Evolutionary conservation across 2,329 filamentous ascomycete genomes (phyloP).

Genomic region (Cladosporium colombiae): DNA sequence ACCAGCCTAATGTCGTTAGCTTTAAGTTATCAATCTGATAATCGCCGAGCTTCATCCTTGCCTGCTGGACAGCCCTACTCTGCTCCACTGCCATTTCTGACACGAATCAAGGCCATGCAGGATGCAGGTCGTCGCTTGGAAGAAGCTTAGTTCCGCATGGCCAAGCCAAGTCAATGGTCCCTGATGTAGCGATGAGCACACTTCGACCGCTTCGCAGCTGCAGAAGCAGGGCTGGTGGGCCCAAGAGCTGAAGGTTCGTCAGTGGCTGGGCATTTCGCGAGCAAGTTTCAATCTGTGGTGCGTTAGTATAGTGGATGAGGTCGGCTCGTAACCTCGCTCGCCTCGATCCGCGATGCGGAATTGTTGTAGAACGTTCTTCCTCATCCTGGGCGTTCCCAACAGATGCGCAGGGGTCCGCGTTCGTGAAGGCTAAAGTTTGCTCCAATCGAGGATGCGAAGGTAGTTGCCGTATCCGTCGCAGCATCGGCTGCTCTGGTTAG

Average conservation of each 20-base stretch:
- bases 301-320: not conserved
- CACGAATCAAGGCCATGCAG: constrained; percentile 10
- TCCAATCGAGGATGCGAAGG: constrained; percentile 1
- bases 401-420: not conserved
- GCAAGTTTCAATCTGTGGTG: not conserved
- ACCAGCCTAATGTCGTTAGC: constrained; percentile 9
- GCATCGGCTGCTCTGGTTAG: constrained; percentile 2
- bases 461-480: constrained; percentile 9
- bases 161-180: not conserved
- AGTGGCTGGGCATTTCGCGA: not conserved
- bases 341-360: not conserved
- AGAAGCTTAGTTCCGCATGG: constrained; percentile 10
- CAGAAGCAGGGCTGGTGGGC: constrained; percentile 1
- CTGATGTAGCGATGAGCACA: constrained; percentile 3
- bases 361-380: constrained; percentile 3
- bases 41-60: constrained; percentile 15
- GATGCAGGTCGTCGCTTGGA: constrained; percentile 15
- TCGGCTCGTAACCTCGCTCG: not conserved
- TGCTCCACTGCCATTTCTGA: constrained; percentile 2
- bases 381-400: constrained; percentile 12
- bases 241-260: constrained; percentile 1
- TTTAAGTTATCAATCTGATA: constrained; percentile 24
- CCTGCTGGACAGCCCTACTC: not conserved
- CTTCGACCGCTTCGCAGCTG: not conserved
- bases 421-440: not conserved